Conservation (phyloP, 2,329 filamentous ascomycete genomes). For the Paraphoma sp. region DNA sequence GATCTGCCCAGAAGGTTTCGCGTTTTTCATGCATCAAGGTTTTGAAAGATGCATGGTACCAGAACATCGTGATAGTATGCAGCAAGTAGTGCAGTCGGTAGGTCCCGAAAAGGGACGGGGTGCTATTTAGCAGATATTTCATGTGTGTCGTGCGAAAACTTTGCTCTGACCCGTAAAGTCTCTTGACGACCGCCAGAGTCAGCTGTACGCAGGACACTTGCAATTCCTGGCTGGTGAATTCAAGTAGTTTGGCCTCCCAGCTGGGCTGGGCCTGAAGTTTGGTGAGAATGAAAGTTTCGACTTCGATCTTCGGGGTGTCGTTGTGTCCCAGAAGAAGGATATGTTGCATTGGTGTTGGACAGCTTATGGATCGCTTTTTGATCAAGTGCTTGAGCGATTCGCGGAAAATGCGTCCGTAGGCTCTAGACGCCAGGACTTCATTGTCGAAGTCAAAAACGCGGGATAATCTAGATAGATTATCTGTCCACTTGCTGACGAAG, state of each 20-base stretch:
- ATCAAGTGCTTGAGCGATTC: slow-evolving; percentile 5
- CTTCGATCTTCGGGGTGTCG: background rate
- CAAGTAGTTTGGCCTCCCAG: background rate
- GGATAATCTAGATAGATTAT: slow-evolving; percentile 18
- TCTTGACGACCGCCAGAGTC: background rate
- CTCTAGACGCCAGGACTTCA: slow-evolving; percentile 10
- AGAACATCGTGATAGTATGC: background rate
- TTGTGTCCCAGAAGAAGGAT: background rate
- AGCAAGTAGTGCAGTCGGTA: background rate
- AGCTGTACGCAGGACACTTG: background rate
- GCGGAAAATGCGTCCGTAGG: slow-evolving; percentile 10
- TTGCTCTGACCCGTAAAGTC: background rate
- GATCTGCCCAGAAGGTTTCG: background rate
- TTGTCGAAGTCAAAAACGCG: slow-evolving; percentile 17
- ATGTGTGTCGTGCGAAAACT: background rate
- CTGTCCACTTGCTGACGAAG: slow-evolving; percentile 5
- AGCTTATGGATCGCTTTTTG: background rate
- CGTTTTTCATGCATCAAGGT: background rate
- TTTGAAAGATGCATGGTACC: background rate
- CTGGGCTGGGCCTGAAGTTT: background rate
- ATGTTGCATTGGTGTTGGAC: background rate
- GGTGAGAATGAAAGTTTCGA: background rate
- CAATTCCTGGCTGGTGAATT: background rate
- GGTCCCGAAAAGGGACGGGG: too few relatives aligned
- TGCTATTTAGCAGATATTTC: background rate